Evolutionary conservation across 257 asterid genomes (phyloP), one percentile per base, ranked within the genome.

Genomic region (Fraxinus pennsylvanica): DNA sequence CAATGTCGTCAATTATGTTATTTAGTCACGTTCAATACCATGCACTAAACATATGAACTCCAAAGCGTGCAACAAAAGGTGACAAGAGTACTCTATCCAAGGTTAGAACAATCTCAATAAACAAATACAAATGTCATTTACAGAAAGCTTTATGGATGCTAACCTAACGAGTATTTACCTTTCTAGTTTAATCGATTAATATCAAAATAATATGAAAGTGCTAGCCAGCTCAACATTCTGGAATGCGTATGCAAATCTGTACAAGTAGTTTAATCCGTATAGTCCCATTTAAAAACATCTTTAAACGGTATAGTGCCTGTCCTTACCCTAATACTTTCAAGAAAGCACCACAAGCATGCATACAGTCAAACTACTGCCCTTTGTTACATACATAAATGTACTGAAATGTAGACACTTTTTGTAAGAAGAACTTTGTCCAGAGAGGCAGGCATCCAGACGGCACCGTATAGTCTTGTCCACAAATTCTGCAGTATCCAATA

Each of bases 301-400:
- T 72, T 52, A 72, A 80, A 82, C 74, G 75, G 87, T 78, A 80
- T 84, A 72, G 74, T 43, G 27, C 68, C 73, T 78, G 68, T 69
- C 75, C 82, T 75, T 75, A 70, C 81, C 36, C 71, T 1, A 76
- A 69, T 71, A 45, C 66, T 6, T 25, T 74, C 76, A 81, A 79
- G 72, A 84, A 77, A 81, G 78, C 80, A 76, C 19, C 78, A 82
- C 61, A 84, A 76, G 90, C 91, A 85, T 87, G 91, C 88, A 65
- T 7, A 77, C 73, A 81, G 92, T 88, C 92, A 90, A 88, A 85
- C 72, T 76, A 82, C 82, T 81, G 85, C 79, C 59, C 66, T 75
- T 77, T 75, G 69, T 75, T 54, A 68, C 39, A 80, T 76, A 27
- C 63, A 38, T 78, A 76, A 14, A 81, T 76, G 39, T 80, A 78